A percentile compares a stretch with the other conserved stretches of the same genome.
phyloP scores from a whole-genome alignment of 1,284 basidiomycete genomes.

The Bondarzewia mesenterica region DNA sequence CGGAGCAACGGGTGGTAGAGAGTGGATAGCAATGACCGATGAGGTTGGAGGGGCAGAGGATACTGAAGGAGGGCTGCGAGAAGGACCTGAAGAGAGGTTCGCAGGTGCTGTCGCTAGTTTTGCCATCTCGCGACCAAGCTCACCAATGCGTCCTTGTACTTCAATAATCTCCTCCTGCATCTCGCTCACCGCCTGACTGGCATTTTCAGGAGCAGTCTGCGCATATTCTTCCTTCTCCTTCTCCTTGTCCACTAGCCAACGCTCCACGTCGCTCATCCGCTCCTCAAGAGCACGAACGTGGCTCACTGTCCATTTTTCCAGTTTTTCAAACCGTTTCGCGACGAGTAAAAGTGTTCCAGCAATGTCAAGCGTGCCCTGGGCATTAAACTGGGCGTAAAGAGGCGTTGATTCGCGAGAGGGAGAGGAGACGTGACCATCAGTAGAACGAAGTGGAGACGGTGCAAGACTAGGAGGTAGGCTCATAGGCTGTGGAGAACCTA shows the following conservation, averaged over 20 bases:
- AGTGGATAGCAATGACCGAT: constrained; percentile 24
- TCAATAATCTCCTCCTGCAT: constrained; percentile 63
- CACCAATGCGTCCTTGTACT: constrained; percentile 61
- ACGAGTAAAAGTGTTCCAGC: constrained; percentile 61
- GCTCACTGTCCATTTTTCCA: constrained; percentile 78
- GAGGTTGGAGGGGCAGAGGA: constrained; percentile 27
- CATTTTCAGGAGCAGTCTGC: constrained; percentile 15
- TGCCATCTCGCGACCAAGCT: constrained; percentile 71
- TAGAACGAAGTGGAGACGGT: constrained; percentile 44
- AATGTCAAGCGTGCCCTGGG: constrained; percentile 62
- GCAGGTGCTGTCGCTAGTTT: constrained; percentile 51
- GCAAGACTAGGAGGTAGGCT: constrained; percentile 51
- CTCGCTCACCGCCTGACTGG: constrained; percentile 35
- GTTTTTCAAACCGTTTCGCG: constrained; percentile 70
- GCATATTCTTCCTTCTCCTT: constrained; percentile 32
- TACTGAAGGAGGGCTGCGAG: constrained; percentile 35
- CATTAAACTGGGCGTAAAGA: constrained; percentile 64
- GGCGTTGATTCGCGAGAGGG: constrained; percentile 56
- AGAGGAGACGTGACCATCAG: constrained; percentile 39
- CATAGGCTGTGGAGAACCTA: constrained; percentile 31
- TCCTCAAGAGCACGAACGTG: constrained; percentile 78
- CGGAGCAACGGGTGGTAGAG: constrained; percentile 15
- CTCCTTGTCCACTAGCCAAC: constrained; percentile 75
- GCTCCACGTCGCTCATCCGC: constrained; percentile 76
- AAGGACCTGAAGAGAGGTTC: constrained; percentile 46